phyloP scores from a whole-genome alignment of 2,329 filamentous ascomycete genomes.

The Xylariaceae sp. region DNA sequence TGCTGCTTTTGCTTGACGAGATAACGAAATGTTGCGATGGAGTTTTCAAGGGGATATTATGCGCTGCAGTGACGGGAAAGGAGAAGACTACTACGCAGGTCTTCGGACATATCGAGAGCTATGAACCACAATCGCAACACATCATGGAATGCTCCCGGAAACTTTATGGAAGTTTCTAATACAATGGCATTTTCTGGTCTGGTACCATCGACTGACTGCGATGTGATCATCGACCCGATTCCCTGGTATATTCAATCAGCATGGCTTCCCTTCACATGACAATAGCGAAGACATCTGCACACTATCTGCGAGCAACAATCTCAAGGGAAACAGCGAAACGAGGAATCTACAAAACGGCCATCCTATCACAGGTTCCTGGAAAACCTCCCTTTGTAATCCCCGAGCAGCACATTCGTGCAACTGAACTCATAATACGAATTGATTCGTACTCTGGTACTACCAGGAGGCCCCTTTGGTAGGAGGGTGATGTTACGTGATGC shows the following conservation, averaged over 20 bases:
- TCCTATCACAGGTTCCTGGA: not conserved
- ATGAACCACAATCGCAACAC: not conserved
- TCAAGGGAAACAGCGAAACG: not conserved
- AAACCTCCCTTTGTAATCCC: slow-evolving; percentile 7
- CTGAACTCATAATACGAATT: no score
- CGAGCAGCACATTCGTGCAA: not conserved
- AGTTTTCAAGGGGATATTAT: slow-evolving; percentile 3
- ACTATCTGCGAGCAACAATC: not conserved
- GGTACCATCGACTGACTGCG: not conserved
- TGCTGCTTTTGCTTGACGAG: not conserved
- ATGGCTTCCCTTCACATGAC: not conserved
- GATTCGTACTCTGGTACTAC: not conserved
- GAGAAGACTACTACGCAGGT: not conserved
- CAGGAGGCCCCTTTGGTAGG: no score
- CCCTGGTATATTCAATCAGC: not conserved
- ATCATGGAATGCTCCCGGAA: not conserved
- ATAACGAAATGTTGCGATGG: slow-evolving; percentile 2
- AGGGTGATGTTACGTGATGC: no score
- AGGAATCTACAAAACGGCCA: not conserved
- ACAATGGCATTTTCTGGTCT: not conserved
- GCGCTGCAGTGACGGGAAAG: not conserved
- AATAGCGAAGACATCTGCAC: not conserved
- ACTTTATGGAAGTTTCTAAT: not conserved
- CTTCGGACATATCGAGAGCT: not conserved
- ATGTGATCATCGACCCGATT: not conserved